A percentile compares a stretch with the other conserved stretches of the same genome.
phyloP scores from a whole-genome alignment of 176 grass and related monocot genomes.

The Areca catechu region DNA sequence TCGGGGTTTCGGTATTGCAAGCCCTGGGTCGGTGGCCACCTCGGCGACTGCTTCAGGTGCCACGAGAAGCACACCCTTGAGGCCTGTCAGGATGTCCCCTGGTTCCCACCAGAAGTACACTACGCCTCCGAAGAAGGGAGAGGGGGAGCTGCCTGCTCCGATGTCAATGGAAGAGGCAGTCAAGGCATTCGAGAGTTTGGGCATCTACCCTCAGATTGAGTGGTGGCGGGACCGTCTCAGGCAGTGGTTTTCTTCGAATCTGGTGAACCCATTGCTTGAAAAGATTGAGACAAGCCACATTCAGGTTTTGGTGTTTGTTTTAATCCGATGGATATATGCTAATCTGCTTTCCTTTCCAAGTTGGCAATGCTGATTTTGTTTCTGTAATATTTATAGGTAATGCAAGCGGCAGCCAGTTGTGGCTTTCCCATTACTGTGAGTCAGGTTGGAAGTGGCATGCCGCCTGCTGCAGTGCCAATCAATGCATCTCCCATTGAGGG shows the following conservation, averaged over 20 bases:
- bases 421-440: conserved; percentile 72
- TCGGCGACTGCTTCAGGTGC: conserved; percentile 58
- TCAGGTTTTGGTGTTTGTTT: conserved; percentile 45
- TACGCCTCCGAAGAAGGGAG: conserved; percentile 73
- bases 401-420: conserved; percentile 58
- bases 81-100: conserved; percentile 92
- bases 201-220: conserved; percentile 83
- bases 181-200: conserved; percentile 60
- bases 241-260: conserved; percentile 88
- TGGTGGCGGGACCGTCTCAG: conserved; percentile 76
- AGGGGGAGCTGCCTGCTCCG: conserved; percentile 77
- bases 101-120: conserved; percentile 68
- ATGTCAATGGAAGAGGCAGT: conserved; percentile 82
- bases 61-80: conserved; percentile 61
- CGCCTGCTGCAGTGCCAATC: conserved; percentile 34
- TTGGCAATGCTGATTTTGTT: conserved; percentile 13
- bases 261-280: conserved; percentile 62
- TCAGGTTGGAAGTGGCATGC: conserved; percentile 72
- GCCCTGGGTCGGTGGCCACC: conserved; percentile 51
- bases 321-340: conserved; percentile 6
- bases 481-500: conserved; percentile 68
- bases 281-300: conserved; percentile 80
- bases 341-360: conserved; percentile 7
- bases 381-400: conserved; percentile 46
- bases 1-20: conserved; percentile 47